Evolutionary conservation across 2,329 filamentous ascomycete species (phyloP).

Genomic region (Fusarium beomiforme): DNA sequence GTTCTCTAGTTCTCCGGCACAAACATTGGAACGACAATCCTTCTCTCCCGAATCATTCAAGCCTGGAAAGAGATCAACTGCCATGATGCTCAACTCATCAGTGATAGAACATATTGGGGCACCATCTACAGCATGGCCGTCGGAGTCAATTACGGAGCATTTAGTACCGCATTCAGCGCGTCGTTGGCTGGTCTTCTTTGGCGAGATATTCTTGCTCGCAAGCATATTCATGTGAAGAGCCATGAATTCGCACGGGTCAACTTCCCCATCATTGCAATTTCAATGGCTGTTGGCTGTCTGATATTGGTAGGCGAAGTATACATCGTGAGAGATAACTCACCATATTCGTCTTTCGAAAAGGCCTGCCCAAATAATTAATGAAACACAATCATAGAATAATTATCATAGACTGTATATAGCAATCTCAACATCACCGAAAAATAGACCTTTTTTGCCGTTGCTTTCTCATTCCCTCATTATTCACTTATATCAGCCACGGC

Average conservation of each 20-base stretch:
- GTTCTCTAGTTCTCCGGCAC: constrained; percentile 73
- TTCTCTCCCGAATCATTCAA: constrained; percentile 76
- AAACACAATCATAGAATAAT: background rate
- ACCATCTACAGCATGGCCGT: constrained; percentile 80
- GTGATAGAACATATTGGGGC: constrained; percentile 75
- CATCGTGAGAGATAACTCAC: constrained; percentile 49
- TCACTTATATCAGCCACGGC: no score
- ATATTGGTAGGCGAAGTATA: constrained; percentile 73
- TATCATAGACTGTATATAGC: background rate
- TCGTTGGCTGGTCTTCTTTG: constrained; percentile 77
- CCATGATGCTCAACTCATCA: constrained; percentile 60
- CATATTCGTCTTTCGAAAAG: constrained; percentile 9
- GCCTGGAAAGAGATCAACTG: constrained; percentile 71
- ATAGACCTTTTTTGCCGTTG: background rate
- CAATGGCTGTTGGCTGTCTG: constrained; percentile 71
- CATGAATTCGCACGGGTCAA: constrained; percentile 76
- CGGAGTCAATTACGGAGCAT: constrained; percentile 79
- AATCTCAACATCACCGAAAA: background rate
- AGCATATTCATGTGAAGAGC: constrained; percentile 71
- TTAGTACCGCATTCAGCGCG: constrained; percentile 77
- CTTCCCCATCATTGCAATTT: constrained; percentile 74
- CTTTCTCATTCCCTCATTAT: no score
- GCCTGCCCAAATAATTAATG: background rate
- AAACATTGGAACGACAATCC: constrained; percentile 80
- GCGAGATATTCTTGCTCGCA: constrained; percentile 74